phyloP scores from a whole-genome alignment of 352 stramenopile genomes.

The Phytophthora citricola region DNA sequence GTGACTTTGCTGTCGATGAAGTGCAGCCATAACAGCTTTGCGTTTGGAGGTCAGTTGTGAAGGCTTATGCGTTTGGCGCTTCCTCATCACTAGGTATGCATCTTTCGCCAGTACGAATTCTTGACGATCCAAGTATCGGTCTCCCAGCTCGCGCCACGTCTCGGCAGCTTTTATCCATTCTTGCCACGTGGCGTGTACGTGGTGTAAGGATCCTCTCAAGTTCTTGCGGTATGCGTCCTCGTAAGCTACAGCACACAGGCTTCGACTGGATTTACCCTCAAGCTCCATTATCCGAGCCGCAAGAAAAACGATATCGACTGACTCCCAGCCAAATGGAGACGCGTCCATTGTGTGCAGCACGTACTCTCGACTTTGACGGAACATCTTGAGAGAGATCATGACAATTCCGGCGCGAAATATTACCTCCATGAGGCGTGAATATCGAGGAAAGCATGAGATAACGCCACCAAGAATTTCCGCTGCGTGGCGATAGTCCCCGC shows the following conservation, averaged over 20 bases:
- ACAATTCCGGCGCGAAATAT: conserved; percentile 76
- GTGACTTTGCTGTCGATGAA: conserved; percentile 23
- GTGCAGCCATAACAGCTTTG: conserved; percentile 33
- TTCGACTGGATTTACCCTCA: conserved; percentile 49
- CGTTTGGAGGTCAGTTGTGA: conserved; percentile 43
- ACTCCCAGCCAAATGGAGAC: conserved; percentile 53
- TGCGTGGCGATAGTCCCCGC: conserved; percentile 47
- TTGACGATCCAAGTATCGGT: conserved; percentile 50
- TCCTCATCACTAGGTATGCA: conserved; percentile 65
- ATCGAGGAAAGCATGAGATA: conserved; percentile 68
- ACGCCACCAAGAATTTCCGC: conserved; percentile 64
- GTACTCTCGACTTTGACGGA: conserved; percentile 73
- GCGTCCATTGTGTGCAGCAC: conserved; percentile 67
- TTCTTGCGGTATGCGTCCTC: conserved; percentile 70
- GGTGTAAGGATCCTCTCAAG: conserved; percentile 17
- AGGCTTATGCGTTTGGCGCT: conserved; percentile 48
- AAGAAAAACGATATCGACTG: conserved; percentile 66
- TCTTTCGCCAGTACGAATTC: conserved; percentile 73
- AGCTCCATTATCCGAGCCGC: conserved; percentile 64
- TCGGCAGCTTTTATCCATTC: conserved; percentile 59
- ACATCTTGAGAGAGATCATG: conserved; percentile 65
- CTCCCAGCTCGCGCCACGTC: conserved; percentile 62
- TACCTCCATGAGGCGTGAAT: conserved; percentile 50
- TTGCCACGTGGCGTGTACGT: conserved; percentile 47
- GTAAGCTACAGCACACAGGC: conserved; percentile 65